Conservation (phyloP, 345 rosid genomes). For the Salix arbutifolia region DNA sequence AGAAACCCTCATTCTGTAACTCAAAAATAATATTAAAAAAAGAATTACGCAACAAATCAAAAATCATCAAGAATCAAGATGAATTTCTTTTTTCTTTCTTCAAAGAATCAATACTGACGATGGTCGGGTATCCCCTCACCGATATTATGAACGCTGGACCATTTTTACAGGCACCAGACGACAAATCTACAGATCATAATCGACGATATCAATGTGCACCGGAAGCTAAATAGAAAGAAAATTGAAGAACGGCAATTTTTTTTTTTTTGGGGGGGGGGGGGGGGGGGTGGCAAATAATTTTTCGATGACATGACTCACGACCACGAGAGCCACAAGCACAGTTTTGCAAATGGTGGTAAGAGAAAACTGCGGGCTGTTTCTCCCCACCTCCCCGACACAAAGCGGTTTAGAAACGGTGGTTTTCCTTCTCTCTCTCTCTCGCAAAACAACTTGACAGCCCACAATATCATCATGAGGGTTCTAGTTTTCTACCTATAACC, state of each 20-base stretch:
- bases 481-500: conserved; percentile 6
- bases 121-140: not conserved
- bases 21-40: too few relatives aligned
- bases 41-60: too few relatives aligned
- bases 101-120: too few relatives aligned
- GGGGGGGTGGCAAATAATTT: not conserved
- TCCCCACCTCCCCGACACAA: conserved; percentile 45
- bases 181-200: not conserved
- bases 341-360: conserved; percentile 18
- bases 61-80: too few relatives aligned
- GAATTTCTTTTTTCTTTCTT: too few relatives aligned
- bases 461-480: conserved; percentile 28
- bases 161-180: not conserved
- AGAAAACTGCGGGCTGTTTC: conserved; percentile 52
- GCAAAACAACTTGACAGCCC: conserved; percentile 37
- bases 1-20: too few relatives aligned
- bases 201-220: not conserved
- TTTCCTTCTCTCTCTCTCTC: not conserved
- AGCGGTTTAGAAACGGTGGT: conserved; percentile 34
- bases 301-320: conserved; percentile 26
- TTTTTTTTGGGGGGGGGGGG: too few relatives aligned
- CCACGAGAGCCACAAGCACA: conserved; percentile 28
- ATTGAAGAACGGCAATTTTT: too few relatives aligned
- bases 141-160: not conserved
- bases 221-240: too few relatives aligned